These are phyloP conservation scores for Zalerion maritima DNA, from an alignment of 495 filamentous ascomycete species.

Conservation along the genomic window DNA sequence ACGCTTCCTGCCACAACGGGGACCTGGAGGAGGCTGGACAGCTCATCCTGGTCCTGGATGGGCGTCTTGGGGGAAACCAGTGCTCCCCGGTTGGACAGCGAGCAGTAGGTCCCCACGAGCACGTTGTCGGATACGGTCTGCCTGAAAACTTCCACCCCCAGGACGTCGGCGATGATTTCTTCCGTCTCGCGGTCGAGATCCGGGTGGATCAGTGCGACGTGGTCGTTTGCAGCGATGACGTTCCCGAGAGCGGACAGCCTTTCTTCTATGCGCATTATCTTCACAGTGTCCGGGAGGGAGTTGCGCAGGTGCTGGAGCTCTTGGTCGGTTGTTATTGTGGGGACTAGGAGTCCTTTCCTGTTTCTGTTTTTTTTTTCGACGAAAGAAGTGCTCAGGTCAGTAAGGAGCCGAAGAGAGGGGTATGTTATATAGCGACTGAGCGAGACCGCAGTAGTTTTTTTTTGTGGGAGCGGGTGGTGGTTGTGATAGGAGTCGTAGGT, in stretches of 20 bases:
- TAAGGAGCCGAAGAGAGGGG: background rate
- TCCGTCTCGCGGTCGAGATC: slow-evolving; percentile 93
- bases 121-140: slow-evolving; percentile 97
- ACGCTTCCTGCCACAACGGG: slow-evolving; percentile 88
- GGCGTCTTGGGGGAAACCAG: slow-evolving; percentile 94
- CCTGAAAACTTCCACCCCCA: slow-evolving; percentile 95
- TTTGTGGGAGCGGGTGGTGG: too few relatives aligned
- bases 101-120: slow-evolving; percentile 89
- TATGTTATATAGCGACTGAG: too few relatives aligned
- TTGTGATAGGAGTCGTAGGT: slow-evolving; percentile 1
- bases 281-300: slow-evolving; percentile 74
- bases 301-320: slow-evolving; percentile 95
- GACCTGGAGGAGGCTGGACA: slow-evolving; percentile 84
- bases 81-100: slow-evolving; percentile 88
- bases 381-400: slow-evolving; percentile 2
- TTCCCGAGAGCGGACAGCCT: slow-evolving; percentile 90
- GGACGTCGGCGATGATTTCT: slow-evolving; percentile 89
- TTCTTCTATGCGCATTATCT: slow-evolving; percentile 91
- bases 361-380: too few relatives aligned
- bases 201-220: slow-evolving; percentile 92
- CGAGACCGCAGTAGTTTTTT: too few relatives aligned
- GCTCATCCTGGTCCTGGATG: slow-evolving; percentile 95
- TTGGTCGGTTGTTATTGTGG: slow-evolving; percentile 92
- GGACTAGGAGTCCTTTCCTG: slow-evolving; percentile 89
- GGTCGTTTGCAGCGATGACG: slow-evolving; percentile 92